Evolutionary conservation across 495 filamentous ascomycete species (phyloP).

Genomic region (Letharia columbiana): DNA sequence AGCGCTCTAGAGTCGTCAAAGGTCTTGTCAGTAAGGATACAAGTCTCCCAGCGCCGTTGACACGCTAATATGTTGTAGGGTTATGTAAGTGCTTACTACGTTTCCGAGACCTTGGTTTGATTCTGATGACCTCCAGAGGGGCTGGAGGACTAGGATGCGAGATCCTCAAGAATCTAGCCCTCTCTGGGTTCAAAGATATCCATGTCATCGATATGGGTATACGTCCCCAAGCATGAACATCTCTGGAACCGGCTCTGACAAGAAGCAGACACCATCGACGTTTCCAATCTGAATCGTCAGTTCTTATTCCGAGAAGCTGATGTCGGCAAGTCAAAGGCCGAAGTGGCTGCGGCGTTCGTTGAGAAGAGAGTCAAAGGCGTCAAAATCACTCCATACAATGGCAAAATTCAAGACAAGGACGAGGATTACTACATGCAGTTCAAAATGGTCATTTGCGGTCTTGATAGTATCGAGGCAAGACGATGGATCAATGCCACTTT

Average conservation of each 20-base stretch:
- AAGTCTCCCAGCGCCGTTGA: constrained; percentile 23
- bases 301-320: constrained; percentile 92
- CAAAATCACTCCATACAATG: constrained; percentile 85
- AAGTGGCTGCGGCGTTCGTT: constrained; percentile 85
- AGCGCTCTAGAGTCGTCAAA: constrained; percentile 54
- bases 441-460: constrained; percentile 84
- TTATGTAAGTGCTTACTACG: constrained; percentile 36
- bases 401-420: constrained; percentile 94
- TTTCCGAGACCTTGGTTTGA: constrained; percentile 23
- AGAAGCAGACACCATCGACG: constrained; percentile 79
- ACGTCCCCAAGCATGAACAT: constrained; percentile 10
- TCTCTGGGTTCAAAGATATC: constrained; percentile 93
- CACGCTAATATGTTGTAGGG: constrained; percentile 29
- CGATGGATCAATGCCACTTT: constrained; percentile 97
- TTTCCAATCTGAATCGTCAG: constrained; percentile 95
- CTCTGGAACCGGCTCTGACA: constrained; percentile 24
- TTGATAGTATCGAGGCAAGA: constrained; percentile 94
- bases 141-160: constrained; percentile 95
- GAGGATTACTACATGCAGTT: constrained; percentile 99
- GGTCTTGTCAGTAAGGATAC: constrained; percentile 50
- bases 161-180: constrained; percentile 90
- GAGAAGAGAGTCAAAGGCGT: constrained; percentile 80
- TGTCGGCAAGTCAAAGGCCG: constrained; percentile 89
- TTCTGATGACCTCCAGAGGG: constrained; percentile 47
- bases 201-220: constrained; percentile 98